Evolutionary conservation across 306 rosid genomes (phyloP).

Genomic region (Spatholobus suberectus): DNA sequence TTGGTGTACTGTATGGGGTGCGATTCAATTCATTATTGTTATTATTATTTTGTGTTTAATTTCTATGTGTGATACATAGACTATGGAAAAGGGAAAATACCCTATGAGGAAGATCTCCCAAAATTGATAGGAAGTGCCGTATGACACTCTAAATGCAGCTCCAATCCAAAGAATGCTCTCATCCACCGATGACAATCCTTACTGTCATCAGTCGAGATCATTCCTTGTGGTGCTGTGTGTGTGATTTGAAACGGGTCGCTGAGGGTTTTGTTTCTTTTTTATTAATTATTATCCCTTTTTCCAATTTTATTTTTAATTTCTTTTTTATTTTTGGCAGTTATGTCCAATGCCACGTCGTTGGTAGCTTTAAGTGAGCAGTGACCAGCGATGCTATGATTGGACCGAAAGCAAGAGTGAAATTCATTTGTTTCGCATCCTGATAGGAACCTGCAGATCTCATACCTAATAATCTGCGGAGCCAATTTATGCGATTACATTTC

Average conservation of each 20-base stretch:
- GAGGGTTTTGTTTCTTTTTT: conserved; percentile 45
- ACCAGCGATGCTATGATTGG: conserved; percentile 84
- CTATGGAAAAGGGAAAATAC: not conserved
- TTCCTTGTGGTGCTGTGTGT: conserved; percentile 48
- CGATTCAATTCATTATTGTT: too few relatives aligned
- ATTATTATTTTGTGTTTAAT: not conserved
- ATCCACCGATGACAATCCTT: conserved; percentile 37
- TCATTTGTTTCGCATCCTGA: conserved; percentile 62
- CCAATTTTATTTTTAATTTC: not conserved
- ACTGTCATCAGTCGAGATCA: conserved; percentile 43
- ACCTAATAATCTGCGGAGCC: conserved; percentile 62
- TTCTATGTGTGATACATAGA: not conserved
- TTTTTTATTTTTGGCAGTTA: not conserved
- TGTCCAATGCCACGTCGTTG: conserved; percentile 85
- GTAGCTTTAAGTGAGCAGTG: conserved; percentile 56
- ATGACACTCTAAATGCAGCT: conserved; percentile 79
- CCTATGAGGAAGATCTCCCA: conserved; percentile 81
- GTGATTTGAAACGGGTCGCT: conserved; percentile 84
- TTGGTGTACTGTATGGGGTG: too few relatives aligned
- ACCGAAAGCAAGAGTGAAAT: conserved; percentile 51
- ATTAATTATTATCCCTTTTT: too few relatives aligned
- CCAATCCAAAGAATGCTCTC: conserved; percentile 5
- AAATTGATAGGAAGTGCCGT: conserved; percentile 97
- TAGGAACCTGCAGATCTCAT: conserved; percentile 74
- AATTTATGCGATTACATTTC: conserved; percentile 76